Percentiles rank a stretch among this genome's conserved stretches.
These are phyloP conservation scores for Nemania abortiva DNA, from an alignment of 2,329 filamentous ascomycete genomes.

Conservation along the genomic window DNA sequence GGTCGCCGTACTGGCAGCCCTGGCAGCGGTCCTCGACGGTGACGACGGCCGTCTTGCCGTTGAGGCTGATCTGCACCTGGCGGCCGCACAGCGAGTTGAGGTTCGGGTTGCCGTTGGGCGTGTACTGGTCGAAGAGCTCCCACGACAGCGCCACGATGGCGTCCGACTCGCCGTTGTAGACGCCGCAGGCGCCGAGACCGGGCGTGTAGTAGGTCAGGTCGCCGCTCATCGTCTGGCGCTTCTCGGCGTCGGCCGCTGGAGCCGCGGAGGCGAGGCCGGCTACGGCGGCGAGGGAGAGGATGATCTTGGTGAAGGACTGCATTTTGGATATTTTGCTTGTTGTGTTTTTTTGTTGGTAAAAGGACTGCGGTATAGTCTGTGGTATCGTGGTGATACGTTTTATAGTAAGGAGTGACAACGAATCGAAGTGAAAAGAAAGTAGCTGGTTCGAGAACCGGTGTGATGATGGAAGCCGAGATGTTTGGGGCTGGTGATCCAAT, in stretches of 20 bases:
- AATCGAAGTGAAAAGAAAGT: conserved; percentile 28
- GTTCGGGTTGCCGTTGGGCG: conserved; percentile 40
- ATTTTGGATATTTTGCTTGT: conserved; percentile 29
- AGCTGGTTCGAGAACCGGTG: conserved; percentile 25
- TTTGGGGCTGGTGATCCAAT: conserved; percentile 17
- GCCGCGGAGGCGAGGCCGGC: conserved; percentile 60
- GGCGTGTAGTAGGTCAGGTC: conserved; percentile 40
- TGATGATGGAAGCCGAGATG: conserved; percentile 12
- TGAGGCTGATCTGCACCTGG: conserved; percentile 36
- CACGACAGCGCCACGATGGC: conserved; percentile 33
- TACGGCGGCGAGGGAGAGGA: conserved; percentile 42
- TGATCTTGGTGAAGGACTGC: conserved; percentile 37
- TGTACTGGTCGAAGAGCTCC: conserved; percentile 39
- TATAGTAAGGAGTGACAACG: conserved; percentile 32
- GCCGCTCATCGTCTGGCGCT: conserved; percentile 22
- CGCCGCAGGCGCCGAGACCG: conserved; percentile 40
- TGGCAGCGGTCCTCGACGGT: conserved; percentile 40
- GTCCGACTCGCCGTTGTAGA: conserved; percentile 35
- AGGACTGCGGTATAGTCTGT: conserved; percentile 1
- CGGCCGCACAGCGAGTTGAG: conserved; percentile 39
- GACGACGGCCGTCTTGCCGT: conserved; percentile 29
- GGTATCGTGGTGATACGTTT: conserved; percentile 18
- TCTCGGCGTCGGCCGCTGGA: conserved; percentile 56
- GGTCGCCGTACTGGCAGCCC: conserved; percentile 32
- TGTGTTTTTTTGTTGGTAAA: not conserved